Evolutionary conservation across 768 basidiomycete species (phyloP), one percentile per base, ranked within the genome.

Genomic region (Chalciporus piperatus): DNA sequence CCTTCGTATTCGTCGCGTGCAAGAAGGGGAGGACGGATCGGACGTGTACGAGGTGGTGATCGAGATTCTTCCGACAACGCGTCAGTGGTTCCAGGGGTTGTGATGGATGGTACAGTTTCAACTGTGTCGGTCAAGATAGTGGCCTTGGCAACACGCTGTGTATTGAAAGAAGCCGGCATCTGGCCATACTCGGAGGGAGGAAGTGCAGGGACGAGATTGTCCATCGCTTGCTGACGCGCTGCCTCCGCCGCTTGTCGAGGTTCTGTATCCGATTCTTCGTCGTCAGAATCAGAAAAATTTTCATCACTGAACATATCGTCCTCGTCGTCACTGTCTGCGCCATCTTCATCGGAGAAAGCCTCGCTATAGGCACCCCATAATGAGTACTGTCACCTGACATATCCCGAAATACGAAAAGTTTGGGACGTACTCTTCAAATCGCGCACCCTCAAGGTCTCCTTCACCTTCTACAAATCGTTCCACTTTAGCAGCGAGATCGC

Each of bases 401-500:
- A 37, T 37, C 28, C 37, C 19, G 25, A 12, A n/a, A n/a, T n/a
- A n/a, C n/a, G n/a, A n/a, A 48, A 32, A 48, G 48, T 23, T n/a
- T 43, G 41, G 39, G 16, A 74, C 88, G 63, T 70, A 98, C 95
- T 98, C 96, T 48, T 85, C 83, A 62, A 99, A 96, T 56, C 76
- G 72, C 0, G 93, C 97, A 4, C 97, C 97, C 55, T 92, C 87
- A 9, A 97, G 53, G 52, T 90, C 87, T 3, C 97, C 97, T 63
- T 95, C 72, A 3, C 89, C 93, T 59, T 92, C 84, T 2, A 99
- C 85, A 64, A 99, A 99, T n/a, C 75, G 73, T 59, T 90, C 87
- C 1, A 99, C 92, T 64, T 91, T 90, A 53, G 79, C 71, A 11
- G 97, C 95, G 47, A 99, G 76, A 53, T 80, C 78, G 59, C 82